These are phyloP conservation scores for Cladophialophora exuberans DNA, from an alignment of 2,329 filamentous ascomycete species.

Conservation along the genomic window DNA sequence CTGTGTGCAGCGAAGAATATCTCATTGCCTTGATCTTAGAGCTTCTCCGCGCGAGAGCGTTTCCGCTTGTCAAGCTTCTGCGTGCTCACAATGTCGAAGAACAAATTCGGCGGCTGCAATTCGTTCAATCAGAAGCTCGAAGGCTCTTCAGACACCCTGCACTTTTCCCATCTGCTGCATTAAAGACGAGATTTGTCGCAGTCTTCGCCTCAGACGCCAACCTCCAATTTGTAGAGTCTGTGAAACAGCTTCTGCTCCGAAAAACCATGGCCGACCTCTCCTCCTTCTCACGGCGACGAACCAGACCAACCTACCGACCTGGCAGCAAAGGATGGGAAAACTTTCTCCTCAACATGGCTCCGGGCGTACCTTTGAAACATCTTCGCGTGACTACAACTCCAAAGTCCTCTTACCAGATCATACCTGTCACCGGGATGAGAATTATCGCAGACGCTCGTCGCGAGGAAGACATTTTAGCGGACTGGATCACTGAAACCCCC, in stretches of 20 bases:
- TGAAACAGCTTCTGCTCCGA: constrained; percentile 17
- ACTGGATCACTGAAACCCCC: constrained; percentile 13
- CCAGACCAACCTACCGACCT: constrained; percentile 11
- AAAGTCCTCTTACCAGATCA: constrained; percentile 19
- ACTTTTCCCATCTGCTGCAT: constrained; percentile 22
- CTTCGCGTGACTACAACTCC: constrained; percentile 8
- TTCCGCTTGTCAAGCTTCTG: constrained; percentile 20
- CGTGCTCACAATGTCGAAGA: background rate
- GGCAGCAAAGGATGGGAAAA: constrained; percentile 31
- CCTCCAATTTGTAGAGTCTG: constrained; percentile 25
- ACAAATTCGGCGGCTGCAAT: constrained; percentile 20
- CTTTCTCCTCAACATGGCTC: constrained; percentile 24
- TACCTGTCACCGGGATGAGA: constrained; percentile 25
- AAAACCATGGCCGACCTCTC: constrained; percentile 4
- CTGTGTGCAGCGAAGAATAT: constrained; percentile 22
- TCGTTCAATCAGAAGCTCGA: constrained; percentile 16
- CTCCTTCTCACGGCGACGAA: background rate
- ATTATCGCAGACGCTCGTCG: constrained; percentile 19
- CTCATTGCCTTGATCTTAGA: constrained; percentile 22
- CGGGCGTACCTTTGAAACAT: constrained; percentile 11
- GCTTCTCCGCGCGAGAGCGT: constrained; percentile 26
- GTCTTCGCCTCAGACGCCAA: constrained; percentile 25
- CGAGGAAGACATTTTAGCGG: constrained; percentile 16
- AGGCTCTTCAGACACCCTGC: constrained; percentile 23
- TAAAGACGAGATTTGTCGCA: constrained; percentile 16